Conservation (phyloP, 441 rosid genomes). For the Pelargonium myrrhifolium region DNA sequence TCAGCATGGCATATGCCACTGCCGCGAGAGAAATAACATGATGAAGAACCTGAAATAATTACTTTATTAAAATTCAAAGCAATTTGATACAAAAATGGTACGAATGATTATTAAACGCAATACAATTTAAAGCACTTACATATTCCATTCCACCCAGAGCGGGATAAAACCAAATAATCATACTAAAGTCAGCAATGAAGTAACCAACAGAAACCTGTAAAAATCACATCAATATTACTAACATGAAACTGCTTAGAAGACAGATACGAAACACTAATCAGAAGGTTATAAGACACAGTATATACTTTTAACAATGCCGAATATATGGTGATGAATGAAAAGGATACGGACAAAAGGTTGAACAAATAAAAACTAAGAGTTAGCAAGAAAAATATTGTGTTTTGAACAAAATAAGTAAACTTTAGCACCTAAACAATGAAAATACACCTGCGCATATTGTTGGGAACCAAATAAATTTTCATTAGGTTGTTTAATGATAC, state of each 20-base stretch:
- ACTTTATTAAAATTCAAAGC: not conserved
- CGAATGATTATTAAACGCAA: not conserved
- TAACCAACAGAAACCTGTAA: constrained; percentile 42
- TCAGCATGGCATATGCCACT: constrained; percentile 49
- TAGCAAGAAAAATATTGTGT: not conserved
- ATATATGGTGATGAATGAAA: not conserved
- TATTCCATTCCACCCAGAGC: constrained; percentile 45
- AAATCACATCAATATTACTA: not conserved
- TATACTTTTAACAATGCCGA: no score
- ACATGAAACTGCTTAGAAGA: not conserved
- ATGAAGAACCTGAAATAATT: constrained; percentile 46
- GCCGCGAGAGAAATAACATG: constrained; percentile 42
- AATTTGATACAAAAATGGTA: not conserved
- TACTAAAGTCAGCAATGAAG: constrained; percentile 38
- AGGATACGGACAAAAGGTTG: not conserved
- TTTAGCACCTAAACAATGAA: not conserved
- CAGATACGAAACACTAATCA: no score
- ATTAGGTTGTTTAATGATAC: not conserved
- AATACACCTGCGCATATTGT: not conserved
- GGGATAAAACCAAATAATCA: constrained; percentile 45
- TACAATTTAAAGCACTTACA: constrained; percentile 24
- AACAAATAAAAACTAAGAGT: not conserved
- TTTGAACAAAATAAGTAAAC: not conserved
- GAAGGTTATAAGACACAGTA: no score
- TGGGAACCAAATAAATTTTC: not conserved